Conservation (phyloP, 805 yeast genomes). For the Candida nemodendra region DNA sequence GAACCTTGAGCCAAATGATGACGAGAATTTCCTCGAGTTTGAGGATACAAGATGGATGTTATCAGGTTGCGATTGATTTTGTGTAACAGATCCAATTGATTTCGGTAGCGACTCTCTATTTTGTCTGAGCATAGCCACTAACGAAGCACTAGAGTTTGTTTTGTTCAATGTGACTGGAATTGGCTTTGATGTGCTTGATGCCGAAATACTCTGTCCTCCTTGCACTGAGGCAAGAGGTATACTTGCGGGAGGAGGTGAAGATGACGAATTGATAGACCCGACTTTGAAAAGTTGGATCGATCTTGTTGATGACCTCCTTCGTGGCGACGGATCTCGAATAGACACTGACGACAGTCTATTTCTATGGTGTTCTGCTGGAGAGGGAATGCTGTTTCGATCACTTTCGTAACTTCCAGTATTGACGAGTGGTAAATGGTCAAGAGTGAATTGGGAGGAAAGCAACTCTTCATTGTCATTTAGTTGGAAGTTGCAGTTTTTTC, state of each 20-base stretch:
- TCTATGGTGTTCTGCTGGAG: conserved; percentile 18
- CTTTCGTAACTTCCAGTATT: conserved; percentile 13
- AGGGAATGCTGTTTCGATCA: conserved; percentile 16
- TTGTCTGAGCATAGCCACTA: conserved; percentile 51
- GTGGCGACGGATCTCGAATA: conserved; percentile 18
- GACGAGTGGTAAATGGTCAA: conserved; percentile 12
- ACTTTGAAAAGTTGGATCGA: conserved; percentile 61
- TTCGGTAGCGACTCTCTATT: conserved; percentile 36
- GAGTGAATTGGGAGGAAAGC: conserved; percentile 41
- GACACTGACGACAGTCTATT: conserved; percentile 27
- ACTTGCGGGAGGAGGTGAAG: conserved; percentile 29
- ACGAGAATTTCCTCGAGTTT: conserved; percentile 58
- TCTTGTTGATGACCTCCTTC: conserved; percentile 33
- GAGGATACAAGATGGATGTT: conserved; percentile 19
- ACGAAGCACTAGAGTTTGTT: conserved; percentile 51
- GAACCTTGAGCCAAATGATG: conserved; percentile 67
- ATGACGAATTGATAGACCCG: conserved; percentile 51
- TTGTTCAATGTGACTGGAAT: conserved; percentile 44
- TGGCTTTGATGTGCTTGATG: conserved; percentile 28
- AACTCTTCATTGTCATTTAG: conserved; percentile 66
- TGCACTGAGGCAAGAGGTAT: conserved; percentile 5
- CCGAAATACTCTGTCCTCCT: conserved; percentile 16
- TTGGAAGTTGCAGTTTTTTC: conserved; percentile 67
- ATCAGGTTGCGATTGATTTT: conserved; percentile 6
- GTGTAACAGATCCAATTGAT: conserved; percentile 38